phyloP scores from a whole-genome alignment of 371 early-diverging fungal species.

The Choanephora cucurbitarum region DNA sequence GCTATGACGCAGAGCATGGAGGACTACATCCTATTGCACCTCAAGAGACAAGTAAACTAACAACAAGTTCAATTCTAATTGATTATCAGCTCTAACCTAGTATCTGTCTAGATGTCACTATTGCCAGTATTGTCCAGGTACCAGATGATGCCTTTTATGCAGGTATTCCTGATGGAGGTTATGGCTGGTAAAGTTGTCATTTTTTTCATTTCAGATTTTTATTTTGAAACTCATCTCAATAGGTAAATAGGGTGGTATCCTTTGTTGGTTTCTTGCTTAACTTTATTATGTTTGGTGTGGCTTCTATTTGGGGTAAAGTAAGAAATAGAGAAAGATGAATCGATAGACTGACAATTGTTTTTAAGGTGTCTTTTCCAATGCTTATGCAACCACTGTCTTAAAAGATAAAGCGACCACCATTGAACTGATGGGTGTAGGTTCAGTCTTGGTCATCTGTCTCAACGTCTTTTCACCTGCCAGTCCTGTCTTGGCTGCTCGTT shows the following conservation, averaged over 20 bases:
- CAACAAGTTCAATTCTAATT: background rate
- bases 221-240: background rate
- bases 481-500: conserved; percentile 34
- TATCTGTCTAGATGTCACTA: conserved; percentile 24
- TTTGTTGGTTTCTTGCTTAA: conserved; percentile 36
- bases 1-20: conserved; percentile 19
- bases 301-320: conserved; percentile 47
- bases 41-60: conserved; percentile 3
- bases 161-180: conserved; percentile 41
- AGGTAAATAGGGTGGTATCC: conserved; percentile 38
- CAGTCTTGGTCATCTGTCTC: conserved; percentile 40
- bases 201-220: background rate
- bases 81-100: background rate
- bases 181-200: conserved; percentile 34
- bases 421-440: conserved; percentile 55
- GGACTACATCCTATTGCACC: conserved; percentile 9
- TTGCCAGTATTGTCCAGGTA: conserved; percentile 37
- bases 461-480: conserved; percentile 48
- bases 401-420: conserved; percentile 40
- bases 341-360: too few relatives aligned
- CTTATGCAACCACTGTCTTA: conserved; percentile 30
- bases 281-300: conserved; percentile 42
- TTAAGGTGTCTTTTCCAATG: conserved; percentile 49
- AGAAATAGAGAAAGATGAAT: too few relatives aligned
- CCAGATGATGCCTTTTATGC: conserved; percentile 24